Percentiles rank a stretch among this genome's conserved stretches.
phyloP scores from a whole-genome alignment of 306 rosid species.

The Carpinus fangiana region DNA sequence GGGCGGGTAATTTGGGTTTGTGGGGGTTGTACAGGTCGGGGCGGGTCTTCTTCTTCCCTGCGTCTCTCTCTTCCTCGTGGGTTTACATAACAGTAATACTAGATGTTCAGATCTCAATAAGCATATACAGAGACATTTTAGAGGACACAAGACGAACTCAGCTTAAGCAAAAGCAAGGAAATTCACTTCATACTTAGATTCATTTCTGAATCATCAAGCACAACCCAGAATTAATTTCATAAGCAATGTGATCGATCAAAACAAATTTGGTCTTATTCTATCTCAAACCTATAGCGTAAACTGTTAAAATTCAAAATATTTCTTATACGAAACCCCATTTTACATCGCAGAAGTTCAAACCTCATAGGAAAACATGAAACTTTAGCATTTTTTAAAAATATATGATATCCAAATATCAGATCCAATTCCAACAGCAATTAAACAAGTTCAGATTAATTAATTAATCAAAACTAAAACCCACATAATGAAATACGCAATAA shows the following conservation, averaged over 20 bases:
- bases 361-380: neutral
- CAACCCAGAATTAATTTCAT: neutral
- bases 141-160: too few species aligned
- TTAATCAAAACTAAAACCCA: neutral
- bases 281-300: neutral
- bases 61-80: too few species aligned
- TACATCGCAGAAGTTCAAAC: neutral
- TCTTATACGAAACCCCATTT: neutral
- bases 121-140: too few species aligned
- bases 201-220: too few species aligned
- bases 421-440: constrained; percentile 12
- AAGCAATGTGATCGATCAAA: neutral
- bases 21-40: too few species aligned
- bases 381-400: constrained; percentile 6
- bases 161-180: too few species aligned
- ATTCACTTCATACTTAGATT: too few species aligned
- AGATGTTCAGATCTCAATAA: too few species aligned
- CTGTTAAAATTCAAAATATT: neutral
- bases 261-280: neutral
- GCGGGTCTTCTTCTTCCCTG: too few species aligned
- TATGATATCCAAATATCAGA: constrained; percentile 7
- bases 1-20: too few species aligned
- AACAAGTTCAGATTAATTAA: constrained; percentile 15
- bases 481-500: neutral
- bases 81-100: too few species aligned